Conservation (phyloP, 208 protist genomes). For the Trypanosoma conorhini region DNA sequence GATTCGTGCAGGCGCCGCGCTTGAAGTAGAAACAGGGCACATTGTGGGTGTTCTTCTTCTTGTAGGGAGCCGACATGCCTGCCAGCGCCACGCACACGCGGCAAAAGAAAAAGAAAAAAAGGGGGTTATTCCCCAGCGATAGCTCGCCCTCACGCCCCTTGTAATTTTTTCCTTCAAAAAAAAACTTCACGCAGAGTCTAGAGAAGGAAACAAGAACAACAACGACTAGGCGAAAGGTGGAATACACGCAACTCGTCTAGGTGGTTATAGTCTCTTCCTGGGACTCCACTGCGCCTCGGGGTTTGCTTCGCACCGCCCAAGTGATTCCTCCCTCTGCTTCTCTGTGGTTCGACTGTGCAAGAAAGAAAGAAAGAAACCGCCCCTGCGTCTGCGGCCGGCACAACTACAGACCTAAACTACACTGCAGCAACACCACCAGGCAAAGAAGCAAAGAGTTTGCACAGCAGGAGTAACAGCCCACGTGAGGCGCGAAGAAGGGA, state of each 20-base stretch:
- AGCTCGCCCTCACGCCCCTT: too few relatives aligned
- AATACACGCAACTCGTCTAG: not conserved
- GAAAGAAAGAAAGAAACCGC: not conserved
- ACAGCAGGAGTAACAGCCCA: too few relatives aligned
- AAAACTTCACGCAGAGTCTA: not conserved
- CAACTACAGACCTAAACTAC: not conserved
- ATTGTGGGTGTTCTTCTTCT: slow-evolving; percentile 43
- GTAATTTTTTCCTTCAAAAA: not conserved
- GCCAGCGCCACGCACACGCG: not conserved
- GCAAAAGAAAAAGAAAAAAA: not conserved
- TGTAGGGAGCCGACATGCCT: slow-evolving; percentile 62
- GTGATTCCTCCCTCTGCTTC: not conserved
- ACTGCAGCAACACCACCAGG: not conserved
- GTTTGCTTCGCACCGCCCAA: not conserved
- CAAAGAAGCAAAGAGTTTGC: not conserved
- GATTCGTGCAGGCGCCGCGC: slow-evolving; percentile 70
- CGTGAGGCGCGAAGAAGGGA: not conserved
- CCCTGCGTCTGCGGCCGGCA: not conserved
- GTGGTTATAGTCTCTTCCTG: not conserved
- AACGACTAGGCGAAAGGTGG: not conserved
- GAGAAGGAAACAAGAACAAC: not conserved
- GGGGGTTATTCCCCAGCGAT: too few relatives aligned
- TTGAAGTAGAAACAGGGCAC: slow-evolving; percentile 72
- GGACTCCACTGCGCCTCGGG: not conserved
- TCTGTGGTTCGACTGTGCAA: not conserved